Evolutionary conservation across 75 land plant genomes (phyloP), one percentile per base, ranked within the genome.

Genomic region (Larix kaempferi): DNA sequence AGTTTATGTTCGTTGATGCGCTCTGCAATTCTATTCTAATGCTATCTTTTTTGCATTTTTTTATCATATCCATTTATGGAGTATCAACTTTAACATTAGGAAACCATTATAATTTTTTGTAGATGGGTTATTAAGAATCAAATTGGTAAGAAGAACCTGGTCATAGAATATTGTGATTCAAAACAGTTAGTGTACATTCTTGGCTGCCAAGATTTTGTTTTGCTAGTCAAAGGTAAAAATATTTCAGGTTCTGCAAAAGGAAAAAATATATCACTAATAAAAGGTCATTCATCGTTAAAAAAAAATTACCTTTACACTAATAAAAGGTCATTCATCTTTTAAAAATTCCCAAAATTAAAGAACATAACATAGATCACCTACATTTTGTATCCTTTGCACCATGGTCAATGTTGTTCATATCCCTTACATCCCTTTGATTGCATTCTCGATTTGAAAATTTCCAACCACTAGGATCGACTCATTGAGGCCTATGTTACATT

Each of bases 171-270:
- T 14, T 98, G 98, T 80, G 91, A 98, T 85, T 57, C 95, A 12
- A 91, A 88, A 62, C 98, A 98, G 74, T 91, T 98, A 17, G 93
- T 98, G 6, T 98, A 98, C 83, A 80, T 93, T 49, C 95, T 78
- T 90, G 98, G 96, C 26, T 98, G 99, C 88, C 92, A 93, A 84
- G 96, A 94, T 79, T 93, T 92, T 74, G 89, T 98, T 35, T 76
- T 98, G 65, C 95, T 93, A 84, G 79, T 98, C 56, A 84, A 91
- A 86, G 99, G 99, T 95, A 76, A 74, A 52, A 67, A 57, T 69
- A 21, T 69, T 41, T 41, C 13, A 69, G 44, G 11, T 58, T 78
- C 15, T 35, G 27, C 54, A n/a, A n/a, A n/a, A n/a, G n/a, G n/a
- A n/a, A n/a, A n/a, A n/a, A n/a, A n/a, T n/a, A n/a, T n/a, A n/a